Evolutionary conservation across 768 basidiomycete genomes (phyloP).

Genomic region (Pulveroboletus ravenelii): DNA sequence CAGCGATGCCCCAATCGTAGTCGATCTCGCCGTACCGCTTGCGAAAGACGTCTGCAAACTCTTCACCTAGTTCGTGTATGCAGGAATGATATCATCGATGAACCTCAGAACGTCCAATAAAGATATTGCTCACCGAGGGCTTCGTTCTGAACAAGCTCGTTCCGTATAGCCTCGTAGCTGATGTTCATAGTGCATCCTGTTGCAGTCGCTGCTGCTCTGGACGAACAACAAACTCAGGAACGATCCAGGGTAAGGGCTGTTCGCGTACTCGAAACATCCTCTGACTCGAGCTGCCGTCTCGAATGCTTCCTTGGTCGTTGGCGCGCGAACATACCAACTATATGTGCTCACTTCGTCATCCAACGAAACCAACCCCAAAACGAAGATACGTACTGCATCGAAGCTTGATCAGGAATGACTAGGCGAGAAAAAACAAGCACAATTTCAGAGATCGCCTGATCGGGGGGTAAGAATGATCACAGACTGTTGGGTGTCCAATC

Average conservation of each 20-base stretch:
- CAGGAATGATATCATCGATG: background rate
- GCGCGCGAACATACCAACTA: conserved; percentile 72
- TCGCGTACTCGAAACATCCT: conserved; percentile 64
- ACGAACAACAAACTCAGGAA: background rate
- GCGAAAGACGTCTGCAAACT: conserved; percentile 55
- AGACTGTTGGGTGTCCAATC: conserved; percentile 71
- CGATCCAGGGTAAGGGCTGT: background rate
- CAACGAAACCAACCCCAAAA: background rate
- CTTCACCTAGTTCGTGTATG: conserved; percentile 42
- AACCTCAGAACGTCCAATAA: background rate
- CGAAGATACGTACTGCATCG: conserved; percentile 51
- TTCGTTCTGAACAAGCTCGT: conserved; percentile 64
- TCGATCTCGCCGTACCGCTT: conserved; percentile 59
- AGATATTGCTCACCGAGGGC: conserved; percentile 42
- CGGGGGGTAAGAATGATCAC: conserved; percentile 12
- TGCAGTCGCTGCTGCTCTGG: conserved; percentile 61
- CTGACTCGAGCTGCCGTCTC: conserved; percentile 56
- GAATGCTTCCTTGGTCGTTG: conserved; percentile 55
- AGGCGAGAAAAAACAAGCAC: background rate
- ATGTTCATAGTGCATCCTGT: conserved; percentile 58
- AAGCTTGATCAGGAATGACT: conserved; percentile 83
- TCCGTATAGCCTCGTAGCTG: conserved; percentile 30
- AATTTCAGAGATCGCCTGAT: background rate
- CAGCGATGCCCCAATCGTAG: conserved; percentile 59
- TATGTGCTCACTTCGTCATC: background rate